Conservation (phyloP, 2,329 filamentous ascomycete genomes). For the Penicillium sp. region DNA sequence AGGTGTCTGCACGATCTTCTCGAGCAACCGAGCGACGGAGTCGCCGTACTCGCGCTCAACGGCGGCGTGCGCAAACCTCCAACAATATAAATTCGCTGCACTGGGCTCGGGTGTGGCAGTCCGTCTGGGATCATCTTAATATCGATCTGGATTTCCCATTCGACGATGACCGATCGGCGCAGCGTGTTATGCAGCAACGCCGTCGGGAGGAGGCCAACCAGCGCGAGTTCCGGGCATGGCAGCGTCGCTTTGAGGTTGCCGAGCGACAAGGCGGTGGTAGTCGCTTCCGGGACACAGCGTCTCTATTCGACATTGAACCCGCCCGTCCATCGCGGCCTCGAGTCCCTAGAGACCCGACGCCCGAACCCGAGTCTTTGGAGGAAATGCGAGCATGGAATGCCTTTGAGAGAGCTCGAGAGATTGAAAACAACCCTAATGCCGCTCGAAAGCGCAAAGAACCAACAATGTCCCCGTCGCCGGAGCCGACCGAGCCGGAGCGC, state of each 20-base stretch:
- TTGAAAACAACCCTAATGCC: constrained; percentile 51
- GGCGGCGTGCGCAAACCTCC: constrained; percentile 40
- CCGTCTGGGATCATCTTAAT: constrained; percentile 75
- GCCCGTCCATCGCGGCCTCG: constrained; percentile 43
- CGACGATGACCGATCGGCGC: constrained; percentile 64
- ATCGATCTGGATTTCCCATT: constrained; percentile 84
- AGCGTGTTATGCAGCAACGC: constrained; percentile 57
- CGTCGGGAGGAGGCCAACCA: constrained; percentile 51
- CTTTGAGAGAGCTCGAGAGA: constrained; percentile 78
- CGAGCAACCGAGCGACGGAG: constrained; percentile 46
- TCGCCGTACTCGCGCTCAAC: constrained; percentile 48
- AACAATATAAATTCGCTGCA: constrained; percentile 51
- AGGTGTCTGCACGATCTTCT: constrained; percentile 31
- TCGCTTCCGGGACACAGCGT: constrained; percentile 68
- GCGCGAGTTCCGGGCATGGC: constrained; percentile 69
- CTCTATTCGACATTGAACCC: constrained; percentile 54
- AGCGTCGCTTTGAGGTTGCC: constrained; percentile 78
- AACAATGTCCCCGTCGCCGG: constrained; percentile 75
- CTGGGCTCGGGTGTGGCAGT: constrained; percentile 83
- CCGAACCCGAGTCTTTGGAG: constrained; percentile 70
- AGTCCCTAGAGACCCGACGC: constrained; percentile 40
- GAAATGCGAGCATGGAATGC: constrained; percentile 86
- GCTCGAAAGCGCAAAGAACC: constrained; percentile 53
- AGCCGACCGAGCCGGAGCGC: constrained; percentile 68
- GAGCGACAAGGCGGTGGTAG: constrained; percentile 72